Conservation (phyloP, 179 eudicot species). For the Silene coronaria region DNA sequence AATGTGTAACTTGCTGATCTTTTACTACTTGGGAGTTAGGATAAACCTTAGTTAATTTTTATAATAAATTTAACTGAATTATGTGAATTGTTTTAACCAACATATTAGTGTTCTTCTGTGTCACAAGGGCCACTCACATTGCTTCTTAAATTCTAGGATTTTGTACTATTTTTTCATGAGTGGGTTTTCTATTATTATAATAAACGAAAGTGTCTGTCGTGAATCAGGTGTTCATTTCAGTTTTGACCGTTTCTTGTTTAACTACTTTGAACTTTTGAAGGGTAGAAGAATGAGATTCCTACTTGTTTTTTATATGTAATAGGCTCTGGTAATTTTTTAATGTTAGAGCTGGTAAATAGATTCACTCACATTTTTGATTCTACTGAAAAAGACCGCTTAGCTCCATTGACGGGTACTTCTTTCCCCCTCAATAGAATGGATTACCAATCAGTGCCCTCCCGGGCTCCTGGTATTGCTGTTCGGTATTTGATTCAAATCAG, state of each 20-base stretch:
- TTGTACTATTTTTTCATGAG: background rate
- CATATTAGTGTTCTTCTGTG: background rate
- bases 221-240: background rate
- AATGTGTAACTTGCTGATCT: background rate
- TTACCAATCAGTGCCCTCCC: background rate
- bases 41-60: background rate
- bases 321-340: background rate
- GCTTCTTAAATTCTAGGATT: background rate
- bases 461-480: slow-evolving; percentile 2
- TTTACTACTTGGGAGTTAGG: background rate
- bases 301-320: background rate
- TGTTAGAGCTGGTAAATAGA: background rate
- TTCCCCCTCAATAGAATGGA: slow-evolving; percentile 14
- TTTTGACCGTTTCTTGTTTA: background rate
- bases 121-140: background rate
- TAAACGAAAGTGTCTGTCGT: background rate
- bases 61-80: background rate
- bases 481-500: background rate
- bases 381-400: slow-evolving; percentile 94
- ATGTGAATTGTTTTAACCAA: background rate
- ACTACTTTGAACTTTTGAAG: background rate
- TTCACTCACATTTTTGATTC: background rate
- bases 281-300: slow-evolving; percentile 1
- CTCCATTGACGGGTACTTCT: slow-evolving; percentile 99
- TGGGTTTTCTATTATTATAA: background rate